phyloP scores from a whole-genome alignment of 352 stramenopile species.

The Phytophthora tubulina region DNA sequence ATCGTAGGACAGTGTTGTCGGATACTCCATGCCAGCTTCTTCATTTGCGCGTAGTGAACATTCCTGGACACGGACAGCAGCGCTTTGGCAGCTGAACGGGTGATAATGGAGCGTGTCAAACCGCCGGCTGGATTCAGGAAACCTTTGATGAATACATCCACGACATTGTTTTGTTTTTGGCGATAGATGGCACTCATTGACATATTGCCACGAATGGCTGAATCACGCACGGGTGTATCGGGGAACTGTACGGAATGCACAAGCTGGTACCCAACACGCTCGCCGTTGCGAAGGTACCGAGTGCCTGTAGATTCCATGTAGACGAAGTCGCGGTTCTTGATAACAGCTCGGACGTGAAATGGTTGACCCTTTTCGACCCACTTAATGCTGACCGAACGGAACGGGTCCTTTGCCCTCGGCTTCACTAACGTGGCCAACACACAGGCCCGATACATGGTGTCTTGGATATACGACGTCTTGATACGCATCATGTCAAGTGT shows the following conservation, averaged over 20 bases:
- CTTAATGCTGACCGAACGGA: constrained; percentile 49
- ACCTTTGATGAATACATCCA: constrained; percentile 52
- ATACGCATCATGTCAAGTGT: no score
- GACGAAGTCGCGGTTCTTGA: constrained; percentile 63
- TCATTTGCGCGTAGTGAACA: constrained; percentile 43
- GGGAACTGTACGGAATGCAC: constrained; percentile 58
- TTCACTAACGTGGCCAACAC: no score
- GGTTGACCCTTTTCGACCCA: constrained; percentile 46
- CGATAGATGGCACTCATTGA: constrained; percentile 56
- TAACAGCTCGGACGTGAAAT: constrained; percentile 36
- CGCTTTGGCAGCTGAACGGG: constrained; percentile 33
- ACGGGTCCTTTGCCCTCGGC: constrained; percentile 41
- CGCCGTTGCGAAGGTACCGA: constrained; percentile 42
- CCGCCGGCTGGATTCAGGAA: constrained; percentile 41
- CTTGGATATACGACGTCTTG: no score
- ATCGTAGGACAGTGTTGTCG: constrained; percentile 26
- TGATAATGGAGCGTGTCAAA: constrained; percentile 41
- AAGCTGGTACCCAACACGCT: constrained; percentile 59
- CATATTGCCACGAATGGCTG: constrained; percentile 52
- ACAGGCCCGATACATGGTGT: no score
- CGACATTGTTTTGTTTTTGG: constrained; percentile 38
- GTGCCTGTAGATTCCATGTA: constrained; percentile 63
- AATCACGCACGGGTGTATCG: constrained; percentile 25
- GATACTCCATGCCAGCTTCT: constrained; percentile 45
- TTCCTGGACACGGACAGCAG: constrained; percentile 40